phyloP scores from a whole-genome alignment of 129 eudicot genomes.

The Flaveria bidentis region DNA sequence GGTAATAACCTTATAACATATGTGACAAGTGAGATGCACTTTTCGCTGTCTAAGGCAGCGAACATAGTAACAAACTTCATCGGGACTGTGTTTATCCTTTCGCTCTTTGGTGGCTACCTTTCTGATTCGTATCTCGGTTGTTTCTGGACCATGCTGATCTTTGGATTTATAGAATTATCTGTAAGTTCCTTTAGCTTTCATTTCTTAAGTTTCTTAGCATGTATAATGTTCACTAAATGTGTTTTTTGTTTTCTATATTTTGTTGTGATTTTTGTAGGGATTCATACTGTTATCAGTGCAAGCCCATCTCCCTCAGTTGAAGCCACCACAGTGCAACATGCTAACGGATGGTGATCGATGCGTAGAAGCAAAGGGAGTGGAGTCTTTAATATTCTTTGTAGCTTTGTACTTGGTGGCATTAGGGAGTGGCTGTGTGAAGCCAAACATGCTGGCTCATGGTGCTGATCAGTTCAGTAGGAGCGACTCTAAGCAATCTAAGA shows the following conservation, averaged over 20 bases:
- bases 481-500: slow-evolving; percentile 64
- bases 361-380: slow-evolving; percentile 61
- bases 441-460: slow-evolving; percentile 91
- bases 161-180: slow-evolving; percentile 90
- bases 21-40: slow-evolving; percentile 92
- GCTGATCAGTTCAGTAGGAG: slow-evolving; percentile 77
- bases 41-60: slow-evolving; percentile 72
- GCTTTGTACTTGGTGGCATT: slow-evolving; percentile 86
- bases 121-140: slow-evolving; percentile 91
- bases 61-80: slow-evolving; percentile 88
- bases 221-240: neutral
- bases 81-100: slow-evolving; percentile 78
- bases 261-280: slow-evolving; percentile 46
- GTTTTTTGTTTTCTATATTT: neutral
- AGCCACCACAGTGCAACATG: slow-evolving; percentile 84
- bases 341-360: slow-evolving; percentile 56
- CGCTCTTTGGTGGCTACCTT: slow-evolving; percentile 89
- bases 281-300: slow-evolving; percentile 77
- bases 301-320: slow-evolving; percentile 86
- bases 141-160: slow-evolving; percentile 96
- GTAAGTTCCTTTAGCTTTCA: slow-evolving; percentile 38
- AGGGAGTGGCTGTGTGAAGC: slow-evolving; percentile 91
- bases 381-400: slow-evolving; percentile 66
- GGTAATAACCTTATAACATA: slow-evolving; percentile 94
- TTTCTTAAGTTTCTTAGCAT: neutral